Base-by-base conservation (phyloP, 176 grass and related monocot genomes). In the Ananas comosus region DNA sequence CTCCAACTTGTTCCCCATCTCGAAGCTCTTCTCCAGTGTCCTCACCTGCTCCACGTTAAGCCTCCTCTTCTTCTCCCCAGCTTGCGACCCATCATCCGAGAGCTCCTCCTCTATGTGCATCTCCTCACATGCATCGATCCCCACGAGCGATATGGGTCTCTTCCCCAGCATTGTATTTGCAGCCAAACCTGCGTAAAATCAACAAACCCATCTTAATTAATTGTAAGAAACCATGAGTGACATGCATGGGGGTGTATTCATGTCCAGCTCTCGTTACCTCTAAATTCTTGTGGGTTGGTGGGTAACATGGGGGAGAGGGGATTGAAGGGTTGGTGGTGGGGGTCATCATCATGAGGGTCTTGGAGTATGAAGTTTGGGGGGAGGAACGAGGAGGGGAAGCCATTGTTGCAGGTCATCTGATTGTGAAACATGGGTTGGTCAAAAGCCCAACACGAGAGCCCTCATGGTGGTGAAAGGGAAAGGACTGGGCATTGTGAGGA, bases 21-120 rank as follows among this genome's bases (percentile, higher is more conserved):
- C 65, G 47, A 67, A 67, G 12, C 48, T 67, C 65, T 48, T 67
- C 65, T 67, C 65, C 29, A 67, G 13, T 3, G 28, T 67, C 65
- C 65, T 67, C 12, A 67, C 65, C 65, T 67, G 65, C 28, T 67
- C 65, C 65, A 67, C 33, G 13, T 67, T 67, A 4, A 67, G 65
- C 65, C 65, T 67, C 65, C n/a, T 67, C 65, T 67, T 67, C 13
- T 67, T 67, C 65, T 67, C 65, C 42, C 65, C 65, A 13, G 16
- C 29, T 10, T 47, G 24, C 13, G 65, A 67, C 14, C 65, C 33
- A 49, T 67, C 65, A 0, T 67, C 65, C 7, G 65, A 67, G 65
- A 67, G 28, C 13, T 67, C 65, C 6, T 67, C 65, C 33, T 67
- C 65, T n/a, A 48, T 48, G 17, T 67, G 27, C 65, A 67, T 49